A percentile compares a stretch with the other conserved stretches of the same genome.
Conservation (phyloP, 495 filamentous ascomycete genomes). For the Baudoinia panamericana region DNA sequence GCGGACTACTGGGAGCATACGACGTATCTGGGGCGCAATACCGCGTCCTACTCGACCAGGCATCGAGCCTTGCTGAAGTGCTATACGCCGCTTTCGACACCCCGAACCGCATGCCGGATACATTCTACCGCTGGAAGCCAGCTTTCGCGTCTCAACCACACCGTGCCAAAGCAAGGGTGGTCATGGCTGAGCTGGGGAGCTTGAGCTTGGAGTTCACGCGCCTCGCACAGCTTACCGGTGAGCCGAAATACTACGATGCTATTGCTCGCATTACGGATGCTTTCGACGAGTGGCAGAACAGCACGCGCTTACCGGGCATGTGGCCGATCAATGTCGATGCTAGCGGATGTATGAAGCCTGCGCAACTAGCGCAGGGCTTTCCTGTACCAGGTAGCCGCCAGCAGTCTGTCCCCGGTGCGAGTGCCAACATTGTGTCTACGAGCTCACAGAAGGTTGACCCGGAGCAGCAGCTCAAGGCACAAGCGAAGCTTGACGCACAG, state of each 20-base stretch:
- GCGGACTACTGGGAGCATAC: constrained; percentile 31
- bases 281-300: constrained; percentile 63
- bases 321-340: constrained; percentile 77
- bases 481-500: constrained; percentile 5
- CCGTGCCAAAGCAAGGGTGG: constrained; percentile 46
- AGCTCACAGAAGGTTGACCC: not conserved
- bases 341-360: constrained; percentile 44
- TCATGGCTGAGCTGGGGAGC: constrained; percentile 78
- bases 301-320: constrained; percentile 64
- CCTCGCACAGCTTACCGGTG: constrained; percentile 76
- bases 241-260: constrained; percentile 88
- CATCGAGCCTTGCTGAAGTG: constrained; percentile 75
- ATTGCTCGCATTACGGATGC: constrained; percentile 83
- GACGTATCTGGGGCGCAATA: constrained; percentile 47
- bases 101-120: constrained; percentile 84
- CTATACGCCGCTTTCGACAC: constrained; percentile 91
- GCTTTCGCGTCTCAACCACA: constrained; percentile 49
- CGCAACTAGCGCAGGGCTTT: constrained; percentile 7
- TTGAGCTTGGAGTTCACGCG: constrained; percentile 92
- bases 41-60: constrained; percentile 64
- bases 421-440: not conserved
- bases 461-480: constrained; percentile 2
- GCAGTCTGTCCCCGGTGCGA: constrained; percentile 3
- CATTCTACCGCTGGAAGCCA: constrained; percentile 77
- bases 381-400: not conserved